Evolutionary conservation across 2,329 filamentous ascomycete species (phyloP).

Genomic region (Mariannaea sp.): DNA sequence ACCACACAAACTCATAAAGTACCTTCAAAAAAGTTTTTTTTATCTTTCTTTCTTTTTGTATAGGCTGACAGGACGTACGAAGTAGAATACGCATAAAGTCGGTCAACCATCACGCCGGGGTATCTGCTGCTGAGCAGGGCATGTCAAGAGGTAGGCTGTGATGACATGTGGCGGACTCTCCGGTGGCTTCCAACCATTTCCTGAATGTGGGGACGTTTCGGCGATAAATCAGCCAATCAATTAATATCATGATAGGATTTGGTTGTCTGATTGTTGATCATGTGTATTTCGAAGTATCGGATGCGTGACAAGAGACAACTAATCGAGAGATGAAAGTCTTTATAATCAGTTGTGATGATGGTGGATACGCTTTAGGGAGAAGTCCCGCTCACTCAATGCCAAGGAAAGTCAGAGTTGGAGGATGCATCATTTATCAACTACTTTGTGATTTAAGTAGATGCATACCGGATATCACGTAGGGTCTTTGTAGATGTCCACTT

Average conservation of each 20-base stretch:
- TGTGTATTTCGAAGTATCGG: neutral
- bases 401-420: neutral
- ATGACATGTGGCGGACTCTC: slow-evolving; percentile 16
- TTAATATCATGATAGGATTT: neutral
- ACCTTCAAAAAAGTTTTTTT: slow-evolving; percentile 5
- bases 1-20: slow-evolving; percentile 12
- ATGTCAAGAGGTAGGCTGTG: slow-evolving; percentile 8
- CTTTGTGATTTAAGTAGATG: too few species aligned
- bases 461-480: too few species aligned
- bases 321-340: neutral
- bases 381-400: neutral
- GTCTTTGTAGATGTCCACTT: slow-evolving; percentile 11
- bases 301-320: neutral
- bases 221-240: neutral
- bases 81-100: slow-evolving; percentile 22
- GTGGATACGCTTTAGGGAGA: neutral
- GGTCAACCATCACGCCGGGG: slow-evolving; percentile 12
- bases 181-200: neutral
- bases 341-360: neutral
- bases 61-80: slow-evolving; percentile 6
- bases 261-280: slow-evolving; percentile 2
- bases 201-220: neutral
- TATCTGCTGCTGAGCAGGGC: neutral
- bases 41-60: too few species aligned
- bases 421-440: too few species aligned